phyloP scores from a whole-genome alignment of 2,329 filamentous ascomycete species.

The Alternaria postmessia region DNA sequence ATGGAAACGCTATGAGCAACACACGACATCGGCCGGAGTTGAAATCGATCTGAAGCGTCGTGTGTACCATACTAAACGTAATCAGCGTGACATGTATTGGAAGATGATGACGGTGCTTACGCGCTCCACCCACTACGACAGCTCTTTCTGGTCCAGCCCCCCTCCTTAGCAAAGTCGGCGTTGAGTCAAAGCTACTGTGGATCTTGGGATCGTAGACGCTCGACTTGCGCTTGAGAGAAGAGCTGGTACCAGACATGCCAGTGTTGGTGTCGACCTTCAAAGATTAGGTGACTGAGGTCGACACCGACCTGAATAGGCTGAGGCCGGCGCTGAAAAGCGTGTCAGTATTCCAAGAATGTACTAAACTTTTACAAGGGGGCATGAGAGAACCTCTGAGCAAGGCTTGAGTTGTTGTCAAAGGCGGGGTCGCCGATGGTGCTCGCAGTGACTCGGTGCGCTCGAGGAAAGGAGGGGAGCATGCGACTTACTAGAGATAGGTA shows the following conservation, averaged over 20 bases:
- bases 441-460: background rate
- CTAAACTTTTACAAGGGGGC: background rate
- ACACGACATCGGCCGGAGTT: conserved; percentile 20
- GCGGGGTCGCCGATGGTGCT: conserved; percentile 1
- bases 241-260: background rate
- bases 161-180: background rate
- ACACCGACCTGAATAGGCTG: background rate
- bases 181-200: conserved; percentile 29
- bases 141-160: conserved; percentile 26
- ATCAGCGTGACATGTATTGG: conserved; percentile 24
- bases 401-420: conserved; percentile 15
- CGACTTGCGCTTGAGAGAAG: background rate
- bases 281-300: background rate
- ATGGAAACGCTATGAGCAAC: conserved; percentile 20
- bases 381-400: conserved; percentile 1
- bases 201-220: conserved; percentile 10
- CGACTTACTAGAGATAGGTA: background rate
- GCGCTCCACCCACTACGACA: conserved; percentile 38
- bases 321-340: background rate
- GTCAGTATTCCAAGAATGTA: background rate
- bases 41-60: conserved; percentile 18
- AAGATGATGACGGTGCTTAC: conserved; percentile 24
- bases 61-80: conserved; percentile 27
- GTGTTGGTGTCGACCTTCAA: background rate
- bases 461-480: background rate